Conservation (phyloP, 164 flowering plant species). For the Nymphaea thermarum region DNA sequence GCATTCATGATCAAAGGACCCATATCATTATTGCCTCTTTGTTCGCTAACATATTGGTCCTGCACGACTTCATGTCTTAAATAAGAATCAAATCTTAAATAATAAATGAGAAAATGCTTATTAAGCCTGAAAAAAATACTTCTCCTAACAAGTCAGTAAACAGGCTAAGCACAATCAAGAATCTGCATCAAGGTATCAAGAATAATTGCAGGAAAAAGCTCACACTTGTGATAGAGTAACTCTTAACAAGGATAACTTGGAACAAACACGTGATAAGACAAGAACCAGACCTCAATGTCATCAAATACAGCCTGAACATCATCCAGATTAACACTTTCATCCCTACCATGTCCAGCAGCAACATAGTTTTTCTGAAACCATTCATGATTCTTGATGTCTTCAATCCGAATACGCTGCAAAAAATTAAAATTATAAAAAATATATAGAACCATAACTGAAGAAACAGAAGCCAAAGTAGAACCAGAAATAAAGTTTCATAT, state of each 20-base stretch:
- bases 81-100: not conserved
- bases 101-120: too few species aligned
- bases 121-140: not conserved
- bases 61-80: constrained; percentile 19
- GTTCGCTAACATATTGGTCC: constrained; percentile 78
- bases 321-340: constrained; percentile 79
- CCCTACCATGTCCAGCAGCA: constrained; percentile 40
- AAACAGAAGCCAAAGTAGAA: not conserved
- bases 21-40: constrained; percentile 19
- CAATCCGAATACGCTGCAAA: constrained; percentile 73
- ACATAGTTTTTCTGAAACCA: constrained; percentile 71
- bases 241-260: not conserved
- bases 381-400: constrained; percentile 52
- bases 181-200: not conserved
- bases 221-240: not conserved
- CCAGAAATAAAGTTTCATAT: not conserved
- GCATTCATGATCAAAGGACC: constrained; percentile 96
- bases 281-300: constrained; percentile 67
- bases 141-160: not conserved
- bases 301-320: constrained; percentile 87
- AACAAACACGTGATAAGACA: not conserved
- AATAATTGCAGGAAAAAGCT: not conserved
- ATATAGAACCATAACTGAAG: too few species aligned
- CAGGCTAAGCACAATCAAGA: not conserved
- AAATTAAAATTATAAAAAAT: too few species aligned